These are phyloP conservation scores for Acer saccharum DNA, from an alignment of 345 rosid genomes.

Conservation along the genomic window DNA sequence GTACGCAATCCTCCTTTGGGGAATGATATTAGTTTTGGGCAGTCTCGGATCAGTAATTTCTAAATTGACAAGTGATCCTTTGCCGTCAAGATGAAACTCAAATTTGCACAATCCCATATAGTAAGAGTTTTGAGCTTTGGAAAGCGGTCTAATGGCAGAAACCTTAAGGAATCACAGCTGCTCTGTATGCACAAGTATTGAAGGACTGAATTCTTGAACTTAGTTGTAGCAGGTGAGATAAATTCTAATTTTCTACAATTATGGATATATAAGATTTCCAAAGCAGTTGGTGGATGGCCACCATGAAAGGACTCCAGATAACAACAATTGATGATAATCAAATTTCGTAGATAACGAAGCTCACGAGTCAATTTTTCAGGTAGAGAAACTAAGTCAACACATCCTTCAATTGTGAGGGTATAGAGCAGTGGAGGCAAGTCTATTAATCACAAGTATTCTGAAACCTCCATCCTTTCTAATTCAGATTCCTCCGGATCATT, in stretches of 20 bases:
- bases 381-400: constrained; percentile 24
- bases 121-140: constrained; percentile 35
- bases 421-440: constrained; percentile 30
- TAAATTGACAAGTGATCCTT: too few species aligned
- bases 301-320: constrained; percentile 27
- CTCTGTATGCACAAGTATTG: constrained; percentile 29
- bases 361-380: constrained; percentile 17
- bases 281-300: constrained; percentile 22
- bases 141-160: constrained; percentile 26
- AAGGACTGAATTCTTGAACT: constrained; percentile 3
- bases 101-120: constrained; percentile 16
- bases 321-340: constrained; percentile 28
- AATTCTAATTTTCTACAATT: constrained; percentile 39
- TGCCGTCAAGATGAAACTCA: background rate
- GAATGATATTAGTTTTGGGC: too few species aligned
- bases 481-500: too few species aligned
- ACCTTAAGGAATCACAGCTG: constrained; percentile 33
- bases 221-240: constrained; percentile 15
- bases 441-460: constrained; percentile 31
- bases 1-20: too few species aligned
- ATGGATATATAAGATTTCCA: constrained; percentile 27
- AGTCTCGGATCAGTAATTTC: too few species aligned
- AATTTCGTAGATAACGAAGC: constrained; percentile 23
- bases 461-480: too few species aligned
- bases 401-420: constrained; percentile 34